Base-by-base conservation (phyloP, 352 stramenopile species). In the Thalassiosira livingstoniorum region DNA sequence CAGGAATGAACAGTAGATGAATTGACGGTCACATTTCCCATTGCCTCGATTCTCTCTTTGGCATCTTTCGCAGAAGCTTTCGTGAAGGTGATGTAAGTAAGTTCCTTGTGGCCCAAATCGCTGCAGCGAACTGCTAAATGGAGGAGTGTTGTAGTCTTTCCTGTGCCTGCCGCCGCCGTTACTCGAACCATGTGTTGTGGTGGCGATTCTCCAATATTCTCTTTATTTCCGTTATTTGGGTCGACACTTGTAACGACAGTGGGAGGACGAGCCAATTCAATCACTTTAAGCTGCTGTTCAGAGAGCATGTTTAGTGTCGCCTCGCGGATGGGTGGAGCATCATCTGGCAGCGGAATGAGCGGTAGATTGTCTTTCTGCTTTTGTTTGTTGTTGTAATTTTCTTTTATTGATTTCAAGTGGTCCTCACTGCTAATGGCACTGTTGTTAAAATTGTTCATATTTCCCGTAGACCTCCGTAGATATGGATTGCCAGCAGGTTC, bases 51-150 rank as follows among this genome's bases (percentile, higher is more conserved):
- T 43, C 85, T 66, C 65, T 87, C 70, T 31, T 90, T 81, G 18
- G 81, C 78, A 62, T 87, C 79, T 4, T 70, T 43, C 0, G 85
- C 68, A 4, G 73, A 62, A n/a, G 73, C 72, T 51, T 81, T 81
- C 2, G 62, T 69, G 67, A 82, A 89, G 5, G 79, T 87, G 2
- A 89, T 45, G 55, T 89, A 89, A 2, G 57, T 82, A 15, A 89
- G 55, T 35, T 72, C 25, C 45, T 74, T 66, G 27, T 89, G 83
- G 29, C 69, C 62, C 15, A 87, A 32, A 31, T 85, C 65, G 18
- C 75, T 58, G 15, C 72, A 75, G 45, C 61, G 63, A 1, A 70
- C n/a, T 4, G 80, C 74, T 10, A 82, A 63, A 61, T 84, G 65
- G 2, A 86, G 53, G 0, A 89, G 53, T 0, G 78, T 85, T 27